Evolutionary conservation across 169 alveolate species (phyloP).

Genomic region (Eimeria falciformis): DNA sequence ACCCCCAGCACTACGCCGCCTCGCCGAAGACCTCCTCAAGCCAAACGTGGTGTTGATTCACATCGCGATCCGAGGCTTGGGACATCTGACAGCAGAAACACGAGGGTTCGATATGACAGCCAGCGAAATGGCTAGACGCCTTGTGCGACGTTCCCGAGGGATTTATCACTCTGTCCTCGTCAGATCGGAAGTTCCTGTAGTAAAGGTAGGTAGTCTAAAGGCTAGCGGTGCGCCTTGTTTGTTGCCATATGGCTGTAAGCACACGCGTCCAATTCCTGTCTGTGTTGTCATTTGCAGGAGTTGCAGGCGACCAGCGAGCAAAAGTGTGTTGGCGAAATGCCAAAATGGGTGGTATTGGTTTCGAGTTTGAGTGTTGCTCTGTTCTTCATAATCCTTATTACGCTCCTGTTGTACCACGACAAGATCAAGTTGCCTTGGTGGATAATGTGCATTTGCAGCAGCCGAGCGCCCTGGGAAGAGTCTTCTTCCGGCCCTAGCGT

Average conservation of each 20-base stretch:
- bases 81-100: constrained; percentile 37
- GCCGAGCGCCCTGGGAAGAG: constrained; percentile 74
- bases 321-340: constrained; percentile 61
- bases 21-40: constrained; percentile 65
- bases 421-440: constrained; percentile 75
- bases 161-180: constrained; percentile 67
- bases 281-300: neutral
- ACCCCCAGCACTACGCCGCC: constrained; percentile 67
- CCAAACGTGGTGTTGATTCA: constrained; percentile 66
- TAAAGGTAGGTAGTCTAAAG: constrained; percentile 15
- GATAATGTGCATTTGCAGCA: constrained; percentile 78
- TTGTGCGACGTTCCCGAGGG: constrained; percentile 62
- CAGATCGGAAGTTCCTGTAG: constrained; percentile 56
- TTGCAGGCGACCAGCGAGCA: constrained; percentile 53
- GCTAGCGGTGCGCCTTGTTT: neutral
- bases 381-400: constrained; percentile 53
- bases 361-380: constrained; percentile 60
- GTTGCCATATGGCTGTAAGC: neutral
- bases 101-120: constrained; percentile 71
- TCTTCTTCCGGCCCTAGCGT: constrained; percentile 28
- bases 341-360: constrained; percentile 76
- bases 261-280: neutral
- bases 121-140: constrained; percentile 71
- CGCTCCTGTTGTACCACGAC: constrained; percentile 73
- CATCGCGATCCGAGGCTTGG: constrained; percentile 57